Percentiles rank a stretch among this genome's conserved stretches.
Conservation (phyloP, 768 basidiomycete species). For the Leccinum truebloodii region DNA sequence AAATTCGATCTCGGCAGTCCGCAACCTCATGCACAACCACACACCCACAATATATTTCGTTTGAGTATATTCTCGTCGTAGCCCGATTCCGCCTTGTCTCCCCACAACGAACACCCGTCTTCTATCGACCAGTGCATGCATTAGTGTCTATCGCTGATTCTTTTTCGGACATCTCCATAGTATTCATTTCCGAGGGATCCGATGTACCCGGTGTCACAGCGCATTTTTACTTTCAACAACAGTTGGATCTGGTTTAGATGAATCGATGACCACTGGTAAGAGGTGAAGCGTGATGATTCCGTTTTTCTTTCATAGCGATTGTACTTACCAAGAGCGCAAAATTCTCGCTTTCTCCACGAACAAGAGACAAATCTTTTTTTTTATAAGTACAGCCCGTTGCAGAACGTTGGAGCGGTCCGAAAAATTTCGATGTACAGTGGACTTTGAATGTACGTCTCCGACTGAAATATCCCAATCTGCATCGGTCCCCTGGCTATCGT, state of each 20-base stretch:
- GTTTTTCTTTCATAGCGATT: background rate
- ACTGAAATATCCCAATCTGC: no score
- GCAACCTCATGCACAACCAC: no score
- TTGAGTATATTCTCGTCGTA: background rate
- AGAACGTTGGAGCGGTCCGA: no score
- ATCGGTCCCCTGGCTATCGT: no score
- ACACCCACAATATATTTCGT: slow-evolving; percentile 7
- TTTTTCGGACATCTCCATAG: slow-evolving; percentile 8
- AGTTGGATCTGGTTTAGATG: background rate
- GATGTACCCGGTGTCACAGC: background rate
- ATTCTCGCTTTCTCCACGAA: no score
- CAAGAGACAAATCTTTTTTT: no score
- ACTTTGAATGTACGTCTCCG: no score
- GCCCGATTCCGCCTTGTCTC: background rate
- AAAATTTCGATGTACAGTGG: no score
- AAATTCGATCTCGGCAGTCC: no score
- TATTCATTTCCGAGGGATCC: background rate
- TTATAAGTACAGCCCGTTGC: no score
- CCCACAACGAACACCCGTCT: background rate
- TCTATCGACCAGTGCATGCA: background rate
- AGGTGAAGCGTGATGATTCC: no score
- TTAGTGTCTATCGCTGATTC: background rate
- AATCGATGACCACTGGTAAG: background rate
- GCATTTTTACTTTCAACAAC: background rate
- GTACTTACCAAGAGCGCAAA: no score